Base-by-base conservation (phyloP, 345 rosid genomes). In the Gossypium longicalyx region DNA sequence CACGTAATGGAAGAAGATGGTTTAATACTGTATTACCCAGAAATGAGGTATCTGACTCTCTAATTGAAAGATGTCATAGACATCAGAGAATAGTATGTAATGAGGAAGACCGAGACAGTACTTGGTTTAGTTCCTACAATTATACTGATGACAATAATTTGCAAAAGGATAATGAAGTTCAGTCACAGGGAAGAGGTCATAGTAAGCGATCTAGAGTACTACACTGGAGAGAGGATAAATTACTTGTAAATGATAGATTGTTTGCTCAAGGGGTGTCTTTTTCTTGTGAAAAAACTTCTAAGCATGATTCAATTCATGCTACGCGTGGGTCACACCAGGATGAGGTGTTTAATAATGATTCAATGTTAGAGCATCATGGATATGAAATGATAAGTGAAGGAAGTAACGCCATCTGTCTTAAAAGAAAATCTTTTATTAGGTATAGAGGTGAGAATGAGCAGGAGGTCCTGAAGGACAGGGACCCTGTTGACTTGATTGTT, bases 401-500 rank as follows among this genome's bases (percentile, higher is more conserved):
- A 80, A 73, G 15, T 56, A 68, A 44, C 45, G 75, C 65, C 49
- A 34, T 23, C 64, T 78, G 72, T 76, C 5, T 34, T 20, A 64
- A 69, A 74, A 81, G 79, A 75, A 79, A 72, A 71, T 45, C 72
- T 78, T 72, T 75, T 72, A 72, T 57, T 77, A 77, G 22, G 76
- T 67, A 20, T 76, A 80, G 77, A 82, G 74, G 80, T 72, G 78
- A 83, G 72, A 73, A 66, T 76, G 76, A 71, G 76, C 47, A 77
- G 81, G 70, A 78, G 70, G 57, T 70, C 79, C 61, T 41, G 79
- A 81, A 79, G 58, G 79, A 79, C 77, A 75, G 79, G 82, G 84
- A 78, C 84, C 75, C 89, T 27, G 80, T 72, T 64, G 76, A 85
- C 82, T 72, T 82, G 73, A 72, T 67, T 86, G 80, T 80, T 80